These are phyloP conservation scores for Hortiboletus flavorubellus DNA, from an alignment of 768 basidiomycete genomes.

Conservation along the genomic window DNA sequence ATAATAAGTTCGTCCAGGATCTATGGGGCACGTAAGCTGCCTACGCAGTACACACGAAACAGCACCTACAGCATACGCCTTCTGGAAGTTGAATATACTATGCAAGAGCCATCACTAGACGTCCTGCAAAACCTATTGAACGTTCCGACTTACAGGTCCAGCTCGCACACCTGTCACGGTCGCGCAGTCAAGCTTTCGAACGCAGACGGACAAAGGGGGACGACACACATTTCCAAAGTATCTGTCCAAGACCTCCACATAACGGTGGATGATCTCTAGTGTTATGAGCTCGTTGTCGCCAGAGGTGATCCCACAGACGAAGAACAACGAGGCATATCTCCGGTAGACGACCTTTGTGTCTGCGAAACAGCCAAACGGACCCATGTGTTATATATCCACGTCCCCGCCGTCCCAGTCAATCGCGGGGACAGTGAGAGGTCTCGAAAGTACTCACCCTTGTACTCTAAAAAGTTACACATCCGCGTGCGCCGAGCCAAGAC, in stretches of 20 bases:
- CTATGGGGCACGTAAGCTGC: conserved; percentile 32
- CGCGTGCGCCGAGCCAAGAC: conserved; percentile 82
- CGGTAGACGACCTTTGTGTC: conserved; percentile 90
- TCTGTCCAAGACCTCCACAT: conserved; percentile 80
- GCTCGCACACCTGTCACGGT: conserved; percentile 71
- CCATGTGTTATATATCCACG: not conserved
- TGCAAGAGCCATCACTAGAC: not conserved
- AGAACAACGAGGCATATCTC: conserved; percentile 94
- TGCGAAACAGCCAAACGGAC: conserved; percentile 23
- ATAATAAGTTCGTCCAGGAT: conserved; percentile 92
- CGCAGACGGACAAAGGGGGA: not conserved
- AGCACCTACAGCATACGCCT: conserved; percentile 75
- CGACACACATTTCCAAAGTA: conserved; percentile 47
- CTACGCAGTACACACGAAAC: not conserved
- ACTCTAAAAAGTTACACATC: conserved; percentile 97
- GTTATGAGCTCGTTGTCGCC: conserved; percentile 90
- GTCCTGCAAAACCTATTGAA: not conserved
- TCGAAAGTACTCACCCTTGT: conserved; percentile 65
- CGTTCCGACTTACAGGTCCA: conserved; percentile 69
- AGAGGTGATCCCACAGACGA: conserved; percentile 81
- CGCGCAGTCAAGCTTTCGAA: not conserved
- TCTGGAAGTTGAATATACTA: conserved; percentile 97
- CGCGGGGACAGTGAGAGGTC: no score
- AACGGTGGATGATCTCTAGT: conserved; percentile 91
- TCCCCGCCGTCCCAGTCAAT: not conserved